These are phyloP conservation scores for Quercus gilva DNA, from an alignment of 306 rosid genomes.

Conservation along the genomic window DNA sequence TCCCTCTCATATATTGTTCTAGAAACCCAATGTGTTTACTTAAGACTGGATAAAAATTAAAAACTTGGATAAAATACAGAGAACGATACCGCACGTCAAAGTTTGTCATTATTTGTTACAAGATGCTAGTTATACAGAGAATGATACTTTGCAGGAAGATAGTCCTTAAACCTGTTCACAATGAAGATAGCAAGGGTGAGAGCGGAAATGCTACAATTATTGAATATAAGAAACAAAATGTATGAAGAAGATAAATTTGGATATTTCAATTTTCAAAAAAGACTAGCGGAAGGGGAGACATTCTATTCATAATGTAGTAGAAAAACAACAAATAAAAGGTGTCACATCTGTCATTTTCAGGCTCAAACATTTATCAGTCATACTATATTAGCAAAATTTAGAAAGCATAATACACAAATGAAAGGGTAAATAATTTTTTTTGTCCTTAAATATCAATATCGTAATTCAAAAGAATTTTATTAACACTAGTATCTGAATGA, in stretches of 20 bases:
- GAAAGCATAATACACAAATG: background rate
- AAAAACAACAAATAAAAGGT: background rate
- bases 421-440: background rate
- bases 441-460: background rate
- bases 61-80: background rate
- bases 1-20: too few species aligned
- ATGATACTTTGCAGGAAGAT: conserved; percentile 82
- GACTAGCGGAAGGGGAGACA: background rate
- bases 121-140: conserved; percentile 64
- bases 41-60: background rate
- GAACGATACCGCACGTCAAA: background rate
- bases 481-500: background rate
- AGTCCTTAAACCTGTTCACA: conserved; percentile 81
- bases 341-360: background rate
- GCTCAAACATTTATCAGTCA: background rate
- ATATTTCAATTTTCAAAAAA: background rate
- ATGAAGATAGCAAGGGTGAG: conserved; percentile 12
- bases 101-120: conserved; percentile 25
- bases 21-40: background rate
- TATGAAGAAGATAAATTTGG: background rate
- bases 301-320: background rate
- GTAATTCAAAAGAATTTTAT: background rate
- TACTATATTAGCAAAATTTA: background rate
- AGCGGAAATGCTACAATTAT: conserved; percentile 21
- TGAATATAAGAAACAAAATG: background rate